phyloP scores from a whole-genome alignment of 75 land plant genomes.

The Larix kaempferi region DNA sequence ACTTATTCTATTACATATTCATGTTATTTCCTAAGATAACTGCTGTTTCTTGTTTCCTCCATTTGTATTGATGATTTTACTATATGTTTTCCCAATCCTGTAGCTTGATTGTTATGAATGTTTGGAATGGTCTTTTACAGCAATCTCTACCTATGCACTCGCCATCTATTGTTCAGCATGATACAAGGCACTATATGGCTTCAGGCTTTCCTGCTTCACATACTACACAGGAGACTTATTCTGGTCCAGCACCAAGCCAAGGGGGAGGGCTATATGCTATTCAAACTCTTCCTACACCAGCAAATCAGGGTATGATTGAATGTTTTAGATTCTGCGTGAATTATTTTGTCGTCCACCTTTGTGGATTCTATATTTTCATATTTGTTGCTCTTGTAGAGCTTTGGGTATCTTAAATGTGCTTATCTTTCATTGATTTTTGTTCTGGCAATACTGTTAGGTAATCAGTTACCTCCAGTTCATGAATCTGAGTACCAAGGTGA shows the following conservation, averaged over 20 bases:
- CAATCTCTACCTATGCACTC: not conserved
- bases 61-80: not conserved
- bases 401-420: not conserved
- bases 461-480: not conserved
- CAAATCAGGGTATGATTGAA: not conserved
- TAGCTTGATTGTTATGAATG: not conserved
- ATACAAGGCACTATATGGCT: not conserved
- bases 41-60: not conserved
- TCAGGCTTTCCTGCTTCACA: constrained; percentile 4
- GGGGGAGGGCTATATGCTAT: constrained; percentile 8
- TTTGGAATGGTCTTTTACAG: not conserved
- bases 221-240: not conserved
- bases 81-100: not conserved
- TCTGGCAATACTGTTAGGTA: not conserved
- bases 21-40: too few species aligned
- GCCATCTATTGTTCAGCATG: not conserved
- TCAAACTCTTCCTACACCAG: constrained; percentile 7
- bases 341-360: not conserved
- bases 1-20: too few species aligned
- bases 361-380: not conserved
- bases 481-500: not conserved
- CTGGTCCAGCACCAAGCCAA: not conserved
- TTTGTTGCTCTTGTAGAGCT: not conserved
- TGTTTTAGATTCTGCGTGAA: not conserved
- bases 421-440: not conserved